A percentile compares a stretch with the other conserved stretches of the same genome.
Evolutionary conservation across 108 stramenopile genomes (phyloP).

Genomic region (Aurantiochytrium sp.): DNA sequence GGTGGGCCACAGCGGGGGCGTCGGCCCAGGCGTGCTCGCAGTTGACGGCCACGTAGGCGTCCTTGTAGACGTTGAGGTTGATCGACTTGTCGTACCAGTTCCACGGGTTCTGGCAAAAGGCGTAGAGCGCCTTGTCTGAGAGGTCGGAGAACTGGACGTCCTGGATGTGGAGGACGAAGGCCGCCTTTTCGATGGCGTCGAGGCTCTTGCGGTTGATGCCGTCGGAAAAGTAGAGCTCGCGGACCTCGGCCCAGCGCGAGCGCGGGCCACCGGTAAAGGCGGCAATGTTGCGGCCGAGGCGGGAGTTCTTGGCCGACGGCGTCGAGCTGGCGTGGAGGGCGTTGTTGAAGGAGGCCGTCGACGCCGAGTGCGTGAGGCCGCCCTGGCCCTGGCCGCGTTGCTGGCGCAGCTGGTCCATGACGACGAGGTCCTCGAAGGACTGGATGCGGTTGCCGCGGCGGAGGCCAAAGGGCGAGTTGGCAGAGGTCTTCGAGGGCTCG

Average conservation of each 20-base stretch:
- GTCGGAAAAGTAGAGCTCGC: constrained; percentile 30
- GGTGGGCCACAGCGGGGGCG: constrained; percentile 32
- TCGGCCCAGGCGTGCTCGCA: constrained; percentile 39
- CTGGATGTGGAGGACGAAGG: background rate
- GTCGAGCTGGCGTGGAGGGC: background rate
- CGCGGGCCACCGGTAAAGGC: constrained; percentile 21
- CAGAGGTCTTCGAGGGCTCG: background rate
- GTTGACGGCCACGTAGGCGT: constrained; percentile 27
- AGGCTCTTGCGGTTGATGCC: constrained; percentile 29
- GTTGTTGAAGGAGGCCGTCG: background rate
- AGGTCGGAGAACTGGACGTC: background rate
- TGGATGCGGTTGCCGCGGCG: constrained; percentile 10
- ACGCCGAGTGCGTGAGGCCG: background rate
- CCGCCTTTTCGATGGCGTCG: background rate
- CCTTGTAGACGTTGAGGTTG: constrained; percentile 12
- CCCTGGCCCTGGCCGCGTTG: background rate
- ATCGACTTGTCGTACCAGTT: constrained; percentile 37
- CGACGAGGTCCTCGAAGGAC: constrained; percentile 31
- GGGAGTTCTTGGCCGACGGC: background rate
- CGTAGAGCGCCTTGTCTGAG: background rate
- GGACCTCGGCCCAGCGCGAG: constrained; percentile 30
- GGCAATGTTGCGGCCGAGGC: background rate
- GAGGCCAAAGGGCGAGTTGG: background rate
- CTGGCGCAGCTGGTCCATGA: background rate
- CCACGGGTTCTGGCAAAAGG: background rate